A percentile compares a stretch with the other conserved stretches of the same genome.
phyloP scores from a whole-genome alignment of 805 yeast species.

The Yarrowia divulgata region DNA sequence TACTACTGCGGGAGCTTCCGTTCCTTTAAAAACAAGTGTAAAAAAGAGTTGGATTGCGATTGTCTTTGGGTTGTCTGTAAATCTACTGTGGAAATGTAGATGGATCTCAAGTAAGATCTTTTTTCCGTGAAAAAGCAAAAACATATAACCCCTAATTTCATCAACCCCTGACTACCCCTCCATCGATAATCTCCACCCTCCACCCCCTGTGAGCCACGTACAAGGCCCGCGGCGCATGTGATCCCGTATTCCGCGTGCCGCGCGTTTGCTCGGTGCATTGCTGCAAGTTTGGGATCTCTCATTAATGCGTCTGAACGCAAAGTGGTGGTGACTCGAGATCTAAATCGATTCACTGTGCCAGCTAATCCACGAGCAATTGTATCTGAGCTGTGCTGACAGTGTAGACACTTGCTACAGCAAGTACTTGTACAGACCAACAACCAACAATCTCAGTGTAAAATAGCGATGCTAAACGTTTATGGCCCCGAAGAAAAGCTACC shows the following conservation, averaged over 20 bases:
- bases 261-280: neutral
- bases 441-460: too few relatives aligned
- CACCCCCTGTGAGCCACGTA: neutral
- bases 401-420: neutral
- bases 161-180: neutral
- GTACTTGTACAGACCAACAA: too few relatives aligned
- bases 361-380: too few relatives aligned
- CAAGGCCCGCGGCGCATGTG: neutral
- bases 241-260: slow-evolving; percentile 12
- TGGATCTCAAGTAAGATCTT: neutral
- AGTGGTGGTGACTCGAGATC: neutral
- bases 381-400: too few relatives aligned
- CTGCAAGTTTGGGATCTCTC: neutral
- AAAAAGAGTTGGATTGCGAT: neutral
- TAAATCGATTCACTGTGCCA: too few relatives aligned
- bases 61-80: too few relatives aligned
- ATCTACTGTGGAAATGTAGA: neutral
- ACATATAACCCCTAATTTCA: too few relatives aligned
- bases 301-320: neutral
- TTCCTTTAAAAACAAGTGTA: neutral
- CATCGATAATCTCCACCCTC: neutral
- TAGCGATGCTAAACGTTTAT: too few relatives aligned
- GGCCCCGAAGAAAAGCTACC: neutral
- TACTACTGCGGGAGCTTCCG: slow-evolving; percentile 8
- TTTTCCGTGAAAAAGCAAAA: too few relatives aligned